These are phyloP conservation scores for Lepiota venenata DNA, from an alignment of 768 basidiomycete species.

Conservation along the genomic window DNA sequence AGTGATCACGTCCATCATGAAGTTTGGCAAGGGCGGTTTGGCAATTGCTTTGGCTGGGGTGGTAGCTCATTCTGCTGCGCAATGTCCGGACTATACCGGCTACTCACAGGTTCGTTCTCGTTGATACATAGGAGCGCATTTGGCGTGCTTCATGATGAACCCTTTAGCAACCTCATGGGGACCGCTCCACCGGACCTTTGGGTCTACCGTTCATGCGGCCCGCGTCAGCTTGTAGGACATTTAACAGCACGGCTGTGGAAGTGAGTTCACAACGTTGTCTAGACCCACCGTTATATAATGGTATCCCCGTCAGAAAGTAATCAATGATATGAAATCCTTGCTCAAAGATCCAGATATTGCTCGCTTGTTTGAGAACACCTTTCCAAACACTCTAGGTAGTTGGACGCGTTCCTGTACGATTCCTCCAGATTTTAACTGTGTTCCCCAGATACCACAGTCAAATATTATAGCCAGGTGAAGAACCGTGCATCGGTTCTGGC, in stretches of 20 bases:
- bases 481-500: neutral
- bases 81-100: conserved; percentile 60
- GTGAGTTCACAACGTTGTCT: conserved; percentile 28
- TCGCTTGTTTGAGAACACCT: conserved; percentile 77
- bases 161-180: conserved; percentile 54
- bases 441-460: conserved; percentile 68
- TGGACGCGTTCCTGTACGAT: neutral
- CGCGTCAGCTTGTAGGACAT: conserved; percentile 64
- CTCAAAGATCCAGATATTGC: conserved; percentile 78
- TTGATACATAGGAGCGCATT: neutral
- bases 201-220: conserved; percentile 74
- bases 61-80: conserved; percentile 25
- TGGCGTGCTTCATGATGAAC: conserved; percentile 2
- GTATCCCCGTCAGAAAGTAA: conserved; percentile 50
- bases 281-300: neutral
- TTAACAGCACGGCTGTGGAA: conserved; percentile 74
- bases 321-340: conserved; percentile 66
- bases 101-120: conserved; percentile 47
- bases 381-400: conserved; percentile 75
- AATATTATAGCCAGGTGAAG: conserved; percentile 62
- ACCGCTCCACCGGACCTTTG: conserved; percentile 56
- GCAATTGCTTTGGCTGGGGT: conserved; percentile 22
- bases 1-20: conserved; percentile 14
- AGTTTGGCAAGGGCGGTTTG: conserved; percentile 15
- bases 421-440: neutral